Evolutionary conservation across 208 protist genomes (phyloP), one percentile per base, ranked within the genome.

Genomic region (Acanthamoeba comandoni): DNA sequence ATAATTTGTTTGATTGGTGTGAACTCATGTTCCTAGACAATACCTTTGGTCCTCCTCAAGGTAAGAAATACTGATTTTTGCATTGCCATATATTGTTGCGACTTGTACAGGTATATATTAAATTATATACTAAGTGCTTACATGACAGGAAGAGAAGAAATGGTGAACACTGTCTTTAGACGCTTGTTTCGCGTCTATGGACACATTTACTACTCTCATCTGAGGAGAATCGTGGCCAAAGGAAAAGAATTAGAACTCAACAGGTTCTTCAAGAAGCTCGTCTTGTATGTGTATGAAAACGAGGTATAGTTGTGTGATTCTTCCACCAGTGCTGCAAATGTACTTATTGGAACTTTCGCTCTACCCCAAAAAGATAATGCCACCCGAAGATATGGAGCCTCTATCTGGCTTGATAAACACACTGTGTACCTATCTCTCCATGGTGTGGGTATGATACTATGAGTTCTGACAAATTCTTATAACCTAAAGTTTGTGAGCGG

Each of bases 11-110:
- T 22, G 43, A 88, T 24, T 88, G 80, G 80, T 88, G 80, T 19
- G 80, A 88, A 17, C 60, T 88, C 58, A 88, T 88, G n/a, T 22
- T 88, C 35, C 80, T 88, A n/a, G 80, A 88, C 19, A 43, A 88
- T 51, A 88, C 80, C 39, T 88, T 88, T 24, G 80, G 80, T n/a
- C 80, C 80, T 5, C 80, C 80, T 48, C 58, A 88, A 64, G 80
- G 80, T 53, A 80, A 19, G 26, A 24, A n/a, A n/a, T n/a, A n/a
- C n/a, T n/a, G n/a, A n/a, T n/a, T n/a, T n/a, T n/a, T n/a, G n/a
- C n/a, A n/a, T n/a, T n/a, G n/a, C n/a, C n/a, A n/a, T n/a, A n/a
- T n/a, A n/a, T n/a, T n/a, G n/a, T n/a, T n/a, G n/a, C n/a, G n/a
- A n/a, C n/a, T n/a, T n/a, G n/a, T n/a, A n/a, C n/a, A n/a, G n/a